phyloP scores from a whole-genome alignment of 2,329 filamentous ascomycete species.

The Annulohypoxylon truncatum region DNA sequence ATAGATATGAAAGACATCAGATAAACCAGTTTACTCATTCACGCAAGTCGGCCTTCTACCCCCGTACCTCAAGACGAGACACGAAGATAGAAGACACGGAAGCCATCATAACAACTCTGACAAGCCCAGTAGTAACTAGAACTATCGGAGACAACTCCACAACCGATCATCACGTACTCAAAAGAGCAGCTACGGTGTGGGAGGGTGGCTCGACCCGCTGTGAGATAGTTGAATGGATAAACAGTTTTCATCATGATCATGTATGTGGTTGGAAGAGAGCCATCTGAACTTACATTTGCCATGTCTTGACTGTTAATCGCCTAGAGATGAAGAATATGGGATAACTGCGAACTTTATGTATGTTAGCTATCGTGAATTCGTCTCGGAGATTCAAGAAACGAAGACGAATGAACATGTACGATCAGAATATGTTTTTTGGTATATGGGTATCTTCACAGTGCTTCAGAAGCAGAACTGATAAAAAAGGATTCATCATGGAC shows the following conservation, averaged over 20 bases:
- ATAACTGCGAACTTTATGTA: slow-evolving; percentile 9
- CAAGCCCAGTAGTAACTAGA: slow-evolving; percentile 43
- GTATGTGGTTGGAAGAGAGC: slow-evolving; percentile 13
- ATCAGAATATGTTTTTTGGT: slow-evolving; percentile 69
- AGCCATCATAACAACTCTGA: slow-evolving; percentile 67
- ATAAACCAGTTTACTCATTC: slow-evolving; percentile 78
- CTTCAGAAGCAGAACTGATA: slow-evolving; percentile 83
- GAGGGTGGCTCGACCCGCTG: slow-evolving; percentile 76
- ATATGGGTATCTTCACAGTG: slow-evolving; percentile 71
- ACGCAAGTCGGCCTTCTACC: slow-evolving; percentile 66
- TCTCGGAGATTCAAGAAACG: neutral
- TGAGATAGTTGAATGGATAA: slow-evolving; percentile 82
- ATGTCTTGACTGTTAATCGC: neutral
- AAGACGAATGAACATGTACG: slow-evolving; percentile 38
- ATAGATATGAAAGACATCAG: slow-evolving; percentile 57
- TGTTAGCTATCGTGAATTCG: slow-evolving; percentile 29
- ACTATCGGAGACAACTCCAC: slow-evolving; percentile 71
- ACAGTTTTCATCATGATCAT: slow-evolving; percentile 69
- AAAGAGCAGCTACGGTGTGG: slow-evolving; percentile 71
- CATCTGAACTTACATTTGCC: slow-evolving; percentile 44
- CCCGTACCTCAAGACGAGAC: slow-evolving; percentile 69
- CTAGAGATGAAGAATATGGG: neutral
- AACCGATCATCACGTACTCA: slow-evolving; percentile 73
- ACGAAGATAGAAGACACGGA: slow-evolving; percentile 61
- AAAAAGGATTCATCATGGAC: slow-evolving; percentile 72